phyloP scores from a whole-genome alignment of 179 eudicot genomes.

The Carnegiea gigantea region DNA sequence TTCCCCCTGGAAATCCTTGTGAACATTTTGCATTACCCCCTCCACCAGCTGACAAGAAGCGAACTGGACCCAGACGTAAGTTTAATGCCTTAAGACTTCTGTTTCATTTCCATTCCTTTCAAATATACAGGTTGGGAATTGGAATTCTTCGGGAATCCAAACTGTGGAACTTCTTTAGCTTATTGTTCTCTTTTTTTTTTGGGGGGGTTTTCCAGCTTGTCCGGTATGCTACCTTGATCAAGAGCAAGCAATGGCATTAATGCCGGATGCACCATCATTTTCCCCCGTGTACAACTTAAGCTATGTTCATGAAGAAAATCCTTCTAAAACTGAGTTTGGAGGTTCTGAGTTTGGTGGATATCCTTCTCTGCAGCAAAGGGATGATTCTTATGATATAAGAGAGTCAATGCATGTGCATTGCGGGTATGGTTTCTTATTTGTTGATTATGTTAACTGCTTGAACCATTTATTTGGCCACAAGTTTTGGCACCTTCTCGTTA shows the following conservation, averaged over 20 bases:
- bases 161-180: conserved; percentile 16
- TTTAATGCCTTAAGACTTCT: conserved; percentile 3
- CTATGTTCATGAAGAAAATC: conserved; percentile 36
- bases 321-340: conserved; percentile 75
- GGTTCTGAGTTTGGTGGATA: conserved; percentile 98
- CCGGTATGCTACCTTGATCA: conserved; percentile 52
- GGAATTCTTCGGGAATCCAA: background rate
- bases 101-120: conserved; percentile 3
- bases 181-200: background rate
- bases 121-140: background rate
- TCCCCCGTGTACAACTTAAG: conserved; percentile 47
- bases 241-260: conserved; percentile 39
- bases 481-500: background rate
- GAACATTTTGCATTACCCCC: conserved; percentile 48
- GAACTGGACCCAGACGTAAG: conserved; percentile 56
- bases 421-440: conserved; percentile 56
- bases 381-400: conserved; percentile 75
- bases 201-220: conserved; percentile 36
- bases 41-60: conserved; percentile 50
- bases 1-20: conserved; percentile 51
- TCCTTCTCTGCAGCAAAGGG: conserved; percentile 85
- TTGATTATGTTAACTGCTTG: background rate
- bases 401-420: conserved; percentile 95
- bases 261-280: conserved; percentile 48
- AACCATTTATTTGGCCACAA: background rate